Base-by-base conservation (phyloP, 225 moss, liverwort and hornwort species). In the Pseudoscleropodium purum region DNA sequence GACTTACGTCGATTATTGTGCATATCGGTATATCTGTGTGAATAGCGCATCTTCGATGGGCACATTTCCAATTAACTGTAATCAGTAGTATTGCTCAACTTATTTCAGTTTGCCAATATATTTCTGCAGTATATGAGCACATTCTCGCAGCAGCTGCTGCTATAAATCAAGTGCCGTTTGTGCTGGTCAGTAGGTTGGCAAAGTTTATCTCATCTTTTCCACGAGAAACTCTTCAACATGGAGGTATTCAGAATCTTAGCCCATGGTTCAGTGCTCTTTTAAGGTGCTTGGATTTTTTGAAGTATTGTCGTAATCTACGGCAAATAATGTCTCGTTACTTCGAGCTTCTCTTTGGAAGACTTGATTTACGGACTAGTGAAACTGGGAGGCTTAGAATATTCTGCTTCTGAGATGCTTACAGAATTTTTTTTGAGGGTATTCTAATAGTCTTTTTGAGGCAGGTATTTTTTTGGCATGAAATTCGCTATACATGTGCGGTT, bases 121-220 rank as follows among this genome's bases (percentile, higher is more conserved):
- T n/a, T 85, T 91, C 49, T 91, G 94, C 95, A 98, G 98, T 94
- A 75, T 94, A 88, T 91, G 87, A 91, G 73, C 96, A 96, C 85
- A 88, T 95, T 82, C 91, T 98, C 19, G 86, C 91, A 83, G 89
- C 95, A 90, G 93, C 93, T 86, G 91, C 91, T 88, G 91, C 94
- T 77, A 88, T 96, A 80, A 90, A 95, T 79, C 90, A 88, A 89
- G 90, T 92, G 91, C 94, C 91, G 75, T 86, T 88, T 79, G 84
- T 98, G 68, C 91, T 90, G 72, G 91, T 97, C 84, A 92, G 88
- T 81, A 95, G 76, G 92, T 85, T 98, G 90, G 93, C 96, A 75
- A 93, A 92, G 41, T 97, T 98, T 43, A 83, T 98, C 82, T 92
- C 92, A 88, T 95, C 94, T 25, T 96, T 98, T 82, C 95, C 96